Conservation (phyloP, 371 early-diverging fungal genomes). For the Mucor racemosus region DNA sequence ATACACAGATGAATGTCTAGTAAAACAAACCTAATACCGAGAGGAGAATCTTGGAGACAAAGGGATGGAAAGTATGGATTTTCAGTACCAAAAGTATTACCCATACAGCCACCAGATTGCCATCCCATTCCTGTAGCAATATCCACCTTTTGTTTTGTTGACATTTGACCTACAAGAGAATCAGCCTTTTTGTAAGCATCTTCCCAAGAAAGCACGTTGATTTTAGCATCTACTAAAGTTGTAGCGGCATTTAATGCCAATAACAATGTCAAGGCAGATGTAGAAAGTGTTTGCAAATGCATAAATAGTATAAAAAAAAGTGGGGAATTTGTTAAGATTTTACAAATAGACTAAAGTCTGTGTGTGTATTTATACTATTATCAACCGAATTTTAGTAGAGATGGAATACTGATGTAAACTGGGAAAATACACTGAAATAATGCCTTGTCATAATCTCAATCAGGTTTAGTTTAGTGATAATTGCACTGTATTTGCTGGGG, state of each 20-base stretch:
- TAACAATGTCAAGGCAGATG: slow-evolving; percentile 15
- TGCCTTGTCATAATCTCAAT: no score
- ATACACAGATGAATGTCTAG: slow-evolving; percentile 49
- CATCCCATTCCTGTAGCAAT: slow-evolving; percentile 57
- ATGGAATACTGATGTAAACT: no score
- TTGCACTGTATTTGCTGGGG: no score
- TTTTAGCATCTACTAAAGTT: slow-evolving; percentile 3
- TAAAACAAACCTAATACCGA: slow-evolving; percentile 66
- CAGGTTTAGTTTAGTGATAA: no score
- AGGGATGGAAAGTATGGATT: slow-evolving; percentile 50
- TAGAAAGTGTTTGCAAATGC: slow-evolving; percentile 21
- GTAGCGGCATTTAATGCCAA: not conserved
- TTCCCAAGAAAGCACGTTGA: slow-evolving; percentile 32
- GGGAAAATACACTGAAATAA: no score
- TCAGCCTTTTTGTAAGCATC: slow-evolving; percentile 43
- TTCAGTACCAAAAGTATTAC: slow-evolving; percentile 44
- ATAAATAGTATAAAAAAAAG: not conserved
- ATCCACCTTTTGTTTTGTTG: slow-evolving; percentile 41
- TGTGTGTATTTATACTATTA: not conserved
- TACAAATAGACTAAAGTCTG: no score
- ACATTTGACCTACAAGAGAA: slow-evolving; percentile 34
- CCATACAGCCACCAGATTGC: slow-evolving; percentile 39
- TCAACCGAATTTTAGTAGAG: no score
- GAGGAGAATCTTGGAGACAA: slow-evolving; percentile 62
- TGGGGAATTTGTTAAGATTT: no score